Base-by-base conservation (phyloP, 2,329 filamentous ascomycete genomes). In the Dactylellina sp. region DNA sequence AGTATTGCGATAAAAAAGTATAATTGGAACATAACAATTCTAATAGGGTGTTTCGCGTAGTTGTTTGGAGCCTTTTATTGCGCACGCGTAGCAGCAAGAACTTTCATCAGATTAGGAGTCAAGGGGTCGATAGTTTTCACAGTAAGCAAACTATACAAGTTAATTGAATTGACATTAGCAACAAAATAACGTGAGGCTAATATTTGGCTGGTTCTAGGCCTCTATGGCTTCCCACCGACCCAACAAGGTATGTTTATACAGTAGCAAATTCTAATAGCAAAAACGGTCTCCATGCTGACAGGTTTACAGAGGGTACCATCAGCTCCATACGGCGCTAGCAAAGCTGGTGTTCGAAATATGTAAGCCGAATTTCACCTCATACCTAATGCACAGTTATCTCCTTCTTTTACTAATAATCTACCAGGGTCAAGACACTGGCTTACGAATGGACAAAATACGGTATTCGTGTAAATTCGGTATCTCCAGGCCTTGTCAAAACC, bases 401-500 rank as follows among this genome's bases (percentile, higher is more conserved):
- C 16, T 42, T 11, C 7, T 4, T 3, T 25, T 37, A 35, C 59
- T 52, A 42, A 71, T 24, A 35, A 7, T n/a, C 18, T n/a, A 7
- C 25, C 18, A 72, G 68, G 68, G 59, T 62, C 7, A 64, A 72
- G 42, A 72, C 68, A 37, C 81, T 93, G 14, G 90, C 90, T 0
- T 89, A 88, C 0, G 91, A 93, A 80, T 93, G 90, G 90, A 88
- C 88, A 0, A 81, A 83, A 0, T 85, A 89, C 79, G 90, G 91
- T 0, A 91, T 93, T 72, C 81, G 89, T 1, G 88, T 90, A 3
- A 93, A 93, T 77, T 86, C 84, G 16, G 84, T 93, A 47, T 88
- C 85, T 40, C 91, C 91, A 0, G 90, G 90, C 0, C 93, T 93
- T 77, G 91, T 92, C 87, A 89, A 91, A 77, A 92, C 89, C 0